phyloP scores from a whole-genome alignment of 2,329 filamentous ascomycete genomes.

The Pseudopithomyces maydicus region DNA sequence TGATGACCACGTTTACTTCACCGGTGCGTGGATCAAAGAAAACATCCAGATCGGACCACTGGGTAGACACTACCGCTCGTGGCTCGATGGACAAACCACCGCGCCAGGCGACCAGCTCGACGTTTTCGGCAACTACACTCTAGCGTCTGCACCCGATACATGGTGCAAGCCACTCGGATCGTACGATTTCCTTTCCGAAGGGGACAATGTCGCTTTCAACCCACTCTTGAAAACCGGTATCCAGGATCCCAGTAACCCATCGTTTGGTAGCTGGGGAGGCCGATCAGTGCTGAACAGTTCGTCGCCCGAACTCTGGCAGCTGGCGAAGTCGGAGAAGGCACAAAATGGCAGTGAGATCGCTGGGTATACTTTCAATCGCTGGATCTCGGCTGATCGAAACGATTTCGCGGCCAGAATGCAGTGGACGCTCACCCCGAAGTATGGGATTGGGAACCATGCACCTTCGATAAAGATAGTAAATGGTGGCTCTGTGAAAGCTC shows the following conservation, averaged over 20 bases:
- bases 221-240: constrained; percentile 7
- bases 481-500: constrained; percentile 34
- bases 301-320: constrained; percentile 1
- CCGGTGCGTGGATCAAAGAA: constrained; percentile 51
- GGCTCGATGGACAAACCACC: constrained; percentile 54
- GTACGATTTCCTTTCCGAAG: constrained; percentile 15
- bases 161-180: constrained; percentile 15
- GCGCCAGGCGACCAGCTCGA: constrained; percentile 37
- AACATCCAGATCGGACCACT: constrained; percentile 56
- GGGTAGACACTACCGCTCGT: constrained; percentile 40
- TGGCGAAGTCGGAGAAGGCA: constrained; percentile 5
- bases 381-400: constrained; percentile 52
- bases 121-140: constrained; percentile 48
- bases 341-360: background rate
- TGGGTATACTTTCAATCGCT: constrained; percentile 47
- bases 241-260: constrained; percentile 27
- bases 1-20: constrained; percentile 11
- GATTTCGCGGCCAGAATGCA: constrained; percentile 45
- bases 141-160: constrained; percentile 28
- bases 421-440: constrained; percentile 40
- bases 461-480: constrained; percentile 48
- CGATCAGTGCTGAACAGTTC: constrained; percentile 36
- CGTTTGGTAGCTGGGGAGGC: constrained; percentile 53
- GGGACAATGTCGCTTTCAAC: constrained; percentile 23
- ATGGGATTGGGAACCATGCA: constrained; percentile 45